Conservation (phyloP, 169 alveolate genomes). For the Miamiensis avidus region DNA sequence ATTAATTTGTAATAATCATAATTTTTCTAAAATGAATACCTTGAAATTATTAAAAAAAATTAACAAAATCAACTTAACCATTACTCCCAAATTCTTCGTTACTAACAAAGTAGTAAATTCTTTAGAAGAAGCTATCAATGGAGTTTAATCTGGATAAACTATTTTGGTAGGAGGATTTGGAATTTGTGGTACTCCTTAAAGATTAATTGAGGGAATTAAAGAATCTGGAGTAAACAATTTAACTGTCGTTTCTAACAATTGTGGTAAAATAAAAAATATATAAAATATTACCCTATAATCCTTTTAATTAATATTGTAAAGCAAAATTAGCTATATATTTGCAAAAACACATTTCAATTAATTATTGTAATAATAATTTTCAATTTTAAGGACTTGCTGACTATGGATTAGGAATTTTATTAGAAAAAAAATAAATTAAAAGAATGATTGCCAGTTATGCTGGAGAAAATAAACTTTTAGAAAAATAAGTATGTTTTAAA, state of each 20-base stretch:
- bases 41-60: no score
- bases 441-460: constrained; percentile 65
- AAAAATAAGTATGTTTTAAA: constrained; percentile 22
- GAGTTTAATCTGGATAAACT: constrained; percentile 33
- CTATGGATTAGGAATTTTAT: constrained; percentile 59
- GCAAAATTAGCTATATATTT: not conserved
- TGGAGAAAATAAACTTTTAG: constrained; percentile 66
- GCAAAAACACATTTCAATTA: not conserved
- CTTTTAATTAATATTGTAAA: not conserved
- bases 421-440: constrained; percentile 48
- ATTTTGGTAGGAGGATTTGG: constrained; percentile 69
- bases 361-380: not conserved
- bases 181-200: constrained; percentile 72
- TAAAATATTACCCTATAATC: no score
- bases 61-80: not conserved
- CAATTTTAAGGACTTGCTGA: constrained; percentile 41
- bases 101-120: not conserved
- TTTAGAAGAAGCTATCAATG: not conserved
- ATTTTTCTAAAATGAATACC: not conserved
- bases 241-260: constrained; percentile 56
- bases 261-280: constrained; percentile 42
- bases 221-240: constrained; percentile 30
- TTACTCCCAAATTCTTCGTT: not conserved
- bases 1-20: no score
- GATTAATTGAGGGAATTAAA: constrained; percentile 50